Evolutionary conservation across 805 yeast species (phyloP).

Genomic region (Saturnispora saitoi): DNA sequence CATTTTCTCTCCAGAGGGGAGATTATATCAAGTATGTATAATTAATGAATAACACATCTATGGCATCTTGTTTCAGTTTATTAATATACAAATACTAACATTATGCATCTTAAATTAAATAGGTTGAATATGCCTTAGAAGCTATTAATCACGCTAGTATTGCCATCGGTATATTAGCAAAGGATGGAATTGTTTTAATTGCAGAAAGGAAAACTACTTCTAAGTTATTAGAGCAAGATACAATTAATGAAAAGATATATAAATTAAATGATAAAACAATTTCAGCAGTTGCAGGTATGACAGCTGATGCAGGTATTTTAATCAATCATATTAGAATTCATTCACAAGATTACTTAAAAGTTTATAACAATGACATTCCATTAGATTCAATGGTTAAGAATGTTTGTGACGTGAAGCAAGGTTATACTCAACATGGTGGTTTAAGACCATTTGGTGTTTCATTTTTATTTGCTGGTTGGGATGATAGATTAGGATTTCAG

Average conservation of each 20-base stretch:
- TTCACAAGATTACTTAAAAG: slow-evolving; percentile 79
- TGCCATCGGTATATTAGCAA: slow-evolving; percentile 67
- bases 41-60: neutral
- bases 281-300: slow-evolving; percentile 97
- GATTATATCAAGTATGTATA: slow-evolving; percentile 73
- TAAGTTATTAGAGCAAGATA: slow-evolving; percentile 87
- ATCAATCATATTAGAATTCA: slow-evolving; percentile 77
- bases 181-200: slow-evolving; percentile 87
- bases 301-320: slow-evolving; percentile 90
- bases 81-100: too few species aligned
- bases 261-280: slow-evolving; percentile 58
- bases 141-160: slow-evolving; percentile 80
- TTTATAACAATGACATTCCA: slow-evolving; percentile 90
- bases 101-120: neutral
- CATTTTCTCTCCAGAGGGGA: slow-evolving; percentile 97
- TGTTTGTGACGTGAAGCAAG: slow-evolving; percentile 90
- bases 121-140: slow-evolving; percentile 88
- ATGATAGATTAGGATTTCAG: slow-evolving; percentile 83
- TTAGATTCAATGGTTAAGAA: slow-evolving; percentile 82
- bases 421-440: slow-evolving; percentile 98
- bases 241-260: slow-evolving; percentile 88
- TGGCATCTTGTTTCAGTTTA: too few species aligned
- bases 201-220: slow-evolving; percentile 95
- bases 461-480: slow-evolving; percentile 92
- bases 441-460: slow-evolving; percentile 97